Conservation (phyloP, 192 early-diverging fungal genomes). For the Coemansia sp. region DNA sequence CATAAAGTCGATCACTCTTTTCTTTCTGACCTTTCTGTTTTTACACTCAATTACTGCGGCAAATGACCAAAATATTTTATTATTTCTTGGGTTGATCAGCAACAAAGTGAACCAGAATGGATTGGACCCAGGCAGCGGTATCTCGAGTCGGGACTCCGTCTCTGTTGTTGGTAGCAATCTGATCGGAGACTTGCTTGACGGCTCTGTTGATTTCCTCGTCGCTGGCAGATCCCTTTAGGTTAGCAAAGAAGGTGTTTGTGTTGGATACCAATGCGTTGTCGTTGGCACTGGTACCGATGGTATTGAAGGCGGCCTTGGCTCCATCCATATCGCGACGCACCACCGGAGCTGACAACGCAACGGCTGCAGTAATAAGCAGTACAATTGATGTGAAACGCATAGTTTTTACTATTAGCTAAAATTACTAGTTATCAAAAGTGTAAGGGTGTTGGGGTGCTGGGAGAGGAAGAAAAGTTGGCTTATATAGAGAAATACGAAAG, state of each 20-base stretch:
- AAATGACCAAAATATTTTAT: too few relatives aligned
- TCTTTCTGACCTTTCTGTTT: too few relatives aligned
- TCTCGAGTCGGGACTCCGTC: conserved; percentile 23
- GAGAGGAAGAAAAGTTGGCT: too few relatives aligned
- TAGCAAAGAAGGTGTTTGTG: conserved; percentile 29
- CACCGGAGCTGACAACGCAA: not conserved
- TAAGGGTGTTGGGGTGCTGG: too few relatives aligned
- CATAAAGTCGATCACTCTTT: too few relatives aligned
- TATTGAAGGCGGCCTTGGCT: conserved; percentile 17
- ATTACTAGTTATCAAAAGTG: too few relatives aligned
- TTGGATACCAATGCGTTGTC: conserved; percentile 32
- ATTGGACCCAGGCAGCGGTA: conserved; percentile 33
- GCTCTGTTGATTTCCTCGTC: conserved; percentile 10
- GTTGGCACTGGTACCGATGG: conserved; percentile 23
- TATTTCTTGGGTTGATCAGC: too few relatives aligned
- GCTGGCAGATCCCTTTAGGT: conserved; percentile 22
- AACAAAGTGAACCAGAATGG: conserved; percentile 25
- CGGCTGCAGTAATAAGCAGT: conserved; percentile 10
- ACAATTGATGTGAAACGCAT: conserved; percentile 28
- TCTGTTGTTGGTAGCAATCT: conserved; percentile 29
- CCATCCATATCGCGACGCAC: conserved; percentile 31
- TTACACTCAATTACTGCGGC: too few relatives aligned
- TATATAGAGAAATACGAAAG: too few relatives aligned
- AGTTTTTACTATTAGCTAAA: too few relatives aligned
- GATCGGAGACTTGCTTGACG: conserved; percentile 33